Conservation (phyloP, 495 filamentous ascomycete genomes). For the Penicillium coffeae region DNA sequence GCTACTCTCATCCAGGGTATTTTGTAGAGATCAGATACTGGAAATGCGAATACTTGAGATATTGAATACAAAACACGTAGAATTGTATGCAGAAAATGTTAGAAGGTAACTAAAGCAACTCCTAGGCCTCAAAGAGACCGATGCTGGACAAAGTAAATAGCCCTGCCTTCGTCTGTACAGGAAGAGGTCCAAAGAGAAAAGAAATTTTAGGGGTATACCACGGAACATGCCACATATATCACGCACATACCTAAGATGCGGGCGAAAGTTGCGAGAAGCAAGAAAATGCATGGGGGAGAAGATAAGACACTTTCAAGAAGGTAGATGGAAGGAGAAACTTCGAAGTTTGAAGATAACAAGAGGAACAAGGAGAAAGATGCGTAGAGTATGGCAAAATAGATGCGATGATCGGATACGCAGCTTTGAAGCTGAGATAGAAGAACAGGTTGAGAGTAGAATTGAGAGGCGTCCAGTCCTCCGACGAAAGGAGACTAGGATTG, state of each 20-base stretch:
- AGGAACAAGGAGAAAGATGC: conserved; percentile 3
- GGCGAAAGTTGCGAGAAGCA: conserved; percentile 11
- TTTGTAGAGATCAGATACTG: too few relatives aligned
- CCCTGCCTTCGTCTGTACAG: conserved; percentile 15
- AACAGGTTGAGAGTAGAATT: background rate
- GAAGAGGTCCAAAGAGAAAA: conserved; percentile 10
- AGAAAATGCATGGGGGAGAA: background rate
- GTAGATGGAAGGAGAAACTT: conserved; percentile 1
- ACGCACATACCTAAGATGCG: conserved; percentile 14
- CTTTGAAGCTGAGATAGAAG: conserved; percentile 1
- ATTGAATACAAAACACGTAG: background rate
- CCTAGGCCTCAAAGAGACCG: conserved; percentile 6
- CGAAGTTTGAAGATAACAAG: conserved; percentile 2
- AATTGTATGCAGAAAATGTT: background rate
- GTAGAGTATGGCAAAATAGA: conserved; percentile 1
- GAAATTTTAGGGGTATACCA: conserved; percentile 29
- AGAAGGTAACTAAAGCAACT: conserved; percentile 9
- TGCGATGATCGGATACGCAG: conserved; percentile 6
- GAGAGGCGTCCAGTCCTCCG: conserved; percentile 12
- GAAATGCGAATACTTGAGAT: too few relatives aligned
- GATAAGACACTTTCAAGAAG: conserved; percentile 7
- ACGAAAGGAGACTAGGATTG: conserved; percentile 13
- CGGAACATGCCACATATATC: conserved; percentile 30
- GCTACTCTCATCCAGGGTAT: too few relatives aligned
- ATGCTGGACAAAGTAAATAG: conserved; percentile 9